Evolutionary conservation across 75 land plant species (phyloP).

Genomic region (Sequoiadendron giganteum): DNA sequence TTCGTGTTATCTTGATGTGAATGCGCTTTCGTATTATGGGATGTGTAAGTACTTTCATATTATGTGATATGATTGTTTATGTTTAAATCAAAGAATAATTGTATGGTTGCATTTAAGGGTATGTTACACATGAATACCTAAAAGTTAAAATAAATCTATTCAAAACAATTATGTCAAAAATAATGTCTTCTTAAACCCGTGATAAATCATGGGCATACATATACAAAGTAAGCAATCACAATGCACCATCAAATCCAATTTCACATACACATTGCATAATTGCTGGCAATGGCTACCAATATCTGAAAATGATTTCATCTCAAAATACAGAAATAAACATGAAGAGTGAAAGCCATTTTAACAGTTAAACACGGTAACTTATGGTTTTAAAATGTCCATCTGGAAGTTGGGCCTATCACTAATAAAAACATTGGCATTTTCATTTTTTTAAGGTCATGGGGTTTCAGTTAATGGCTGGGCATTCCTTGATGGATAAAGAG

Average conservation of each 20-base stretch:
- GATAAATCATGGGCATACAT: neutral
- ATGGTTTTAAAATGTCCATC: neutral
- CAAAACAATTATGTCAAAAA: too few relatives aligned
- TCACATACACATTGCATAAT: neutral
- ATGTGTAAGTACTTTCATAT: too few relatives aligned
- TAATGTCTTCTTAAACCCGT: neutral
- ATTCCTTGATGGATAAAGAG: neutral
- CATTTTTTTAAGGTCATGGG: neutral
- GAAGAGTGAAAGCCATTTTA: neutral
- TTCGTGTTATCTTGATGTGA: too few relatives aligned
- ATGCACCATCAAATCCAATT: neutral
- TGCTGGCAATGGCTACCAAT: neutral
- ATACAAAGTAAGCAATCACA: neutral
- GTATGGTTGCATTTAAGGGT: too few relatives aligned
- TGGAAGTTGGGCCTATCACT: neutral
- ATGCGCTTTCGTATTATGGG: too few relatives aligned
- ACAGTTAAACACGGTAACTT: neutral
- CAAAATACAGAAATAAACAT: neutral
- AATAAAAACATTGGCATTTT: neutral
- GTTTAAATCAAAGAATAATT: too few relatives aligned
- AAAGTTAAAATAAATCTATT: neutral
- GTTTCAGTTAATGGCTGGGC: neutral
- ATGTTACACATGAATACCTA: neutral
- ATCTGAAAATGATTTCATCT: neutral
- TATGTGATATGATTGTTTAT: too few relatives aligned